Evolutionary conservation across 805 yeast genomes (phyloP), one percentile per base, ranked within the genome.

Genomic region (Pichia kluyveri): DNA sequence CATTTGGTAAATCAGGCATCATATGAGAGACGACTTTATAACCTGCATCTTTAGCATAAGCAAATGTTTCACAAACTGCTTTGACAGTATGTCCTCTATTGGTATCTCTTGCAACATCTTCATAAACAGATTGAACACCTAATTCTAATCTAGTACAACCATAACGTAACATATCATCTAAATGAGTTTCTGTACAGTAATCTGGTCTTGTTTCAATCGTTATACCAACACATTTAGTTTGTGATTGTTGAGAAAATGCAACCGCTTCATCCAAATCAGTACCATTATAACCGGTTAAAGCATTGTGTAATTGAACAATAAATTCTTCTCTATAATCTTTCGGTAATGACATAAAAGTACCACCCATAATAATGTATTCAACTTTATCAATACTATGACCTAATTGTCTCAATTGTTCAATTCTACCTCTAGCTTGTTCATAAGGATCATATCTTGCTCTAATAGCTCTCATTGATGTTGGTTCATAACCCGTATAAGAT

Each of bases 1-100:
- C 97, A 60, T 93, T 93, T 17, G 99, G 99, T 59, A 93, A 73
- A 71, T 93, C 99, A 15, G 99, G 99, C 99, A 93, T 93, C 99
- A 93, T 93, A 69, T 93, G 99, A 55, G 95, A 82, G 26, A 93
- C 99, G 46, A 93, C 96, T 64, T 93, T 93, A 68, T 90, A 93
- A 14, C 99, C 99, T 1, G 99, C 91, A 67, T 93, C 99, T 63
- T 93, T 93, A n/a, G 98, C 95, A 42, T 85, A 79, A 1, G 87
- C 86, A 70, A 93, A 93, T 0, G 98, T 93, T 61, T 91, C 95
- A 67, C 96, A 86, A 10, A 93, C 99, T 2, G 98, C 81, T 63
- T 83, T 84, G 23, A 93, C 99, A 0, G 99, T 93, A 61, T 93
- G 99, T 3, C 99, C 99, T 68, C 99, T 80, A 64, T 93, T 93